phyloP scores from a whole-genome alignment of 345 rosid genomes.

The Citrus unshiu region DNA sequence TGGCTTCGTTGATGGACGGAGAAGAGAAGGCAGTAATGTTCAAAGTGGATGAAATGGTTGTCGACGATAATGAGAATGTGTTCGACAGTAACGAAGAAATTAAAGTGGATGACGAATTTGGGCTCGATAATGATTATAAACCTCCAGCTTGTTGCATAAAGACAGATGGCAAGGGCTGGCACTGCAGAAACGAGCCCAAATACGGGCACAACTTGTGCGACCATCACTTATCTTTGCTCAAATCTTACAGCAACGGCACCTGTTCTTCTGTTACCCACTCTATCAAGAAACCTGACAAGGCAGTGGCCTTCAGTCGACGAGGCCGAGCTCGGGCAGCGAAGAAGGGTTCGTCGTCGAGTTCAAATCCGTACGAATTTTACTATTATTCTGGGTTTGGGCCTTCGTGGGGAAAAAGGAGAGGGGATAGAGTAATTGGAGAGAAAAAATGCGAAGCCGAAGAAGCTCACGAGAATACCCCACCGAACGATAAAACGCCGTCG shows the following conservation, averaged over 20 bases:
- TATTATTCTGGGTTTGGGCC: slow-evolving; percentile 98
- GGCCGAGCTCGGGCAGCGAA: slow-evolving; percentile 44
- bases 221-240: slow-evolving; percentile 22
- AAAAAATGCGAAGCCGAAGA: slow-evolving; percentile 1
- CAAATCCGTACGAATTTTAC: slow-evolving; percentile 72
- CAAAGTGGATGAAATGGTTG: slow-evolving; percentile 30
- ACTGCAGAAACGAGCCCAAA: slow-evolving; percentile 22
- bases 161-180: slow-evolving; percentile 32
- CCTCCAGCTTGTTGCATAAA: slow-evolving; percentile 15
- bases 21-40: slow-evolving; percentile 23
- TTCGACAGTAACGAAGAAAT: slow-evolving; percentile 14
- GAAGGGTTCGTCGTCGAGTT: slow-evolving; percentile 28
- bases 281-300: slow-evolving; percentile 15
- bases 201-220: slow-evolving; percentile 23
- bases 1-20: slow-evolving; percentile 38
- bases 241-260: slow-evolving; percentile 25
- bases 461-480: neutral
- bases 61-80: slow-evolving; percentile 30
- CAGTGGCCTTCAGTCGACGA: slow-evolving; percentile 12
- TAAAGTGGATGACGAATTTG: slow-evolving; percentile 13
- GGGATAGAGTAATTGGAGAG: slow-evolving; percentile 23
- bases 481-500: slow-evolving; percentile 23
- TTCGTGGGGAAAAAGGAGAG: slow-evolving; percentile 67
- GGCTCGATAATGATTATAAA: slow-evolving; percentile 8
- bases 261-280: neutral